These are phyloP conservation scores for Tripterygium wilfordii DNA, from an alignment of 177 flowering plant genomes.

Conservation along the genomic window DNA sequence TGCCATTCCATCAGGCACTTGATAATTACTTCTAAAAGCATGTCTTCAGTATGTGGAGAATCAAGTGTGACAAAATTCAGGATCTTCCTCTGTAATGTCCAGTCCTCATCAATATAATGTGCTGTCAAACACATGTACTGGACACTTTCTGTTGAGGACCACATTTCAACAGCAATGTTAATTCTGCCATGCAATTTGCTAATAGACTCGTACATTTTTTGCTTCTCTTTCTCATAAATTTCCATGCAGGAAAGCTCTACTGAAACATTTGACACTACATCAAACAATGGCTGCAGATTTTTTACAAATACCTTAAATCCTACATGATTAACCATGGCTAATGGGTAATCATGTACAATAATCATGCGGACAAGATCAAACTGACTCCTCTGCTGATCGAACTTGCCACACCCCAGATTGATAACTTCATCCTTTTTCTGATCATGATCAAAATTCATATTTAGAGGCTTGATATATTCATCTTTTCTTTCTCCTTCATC, in stretches of 20 bases:
- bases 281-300: slow-evolving; percentile 76
- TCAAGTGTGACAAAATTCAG: slow-evolving; percentile 55
- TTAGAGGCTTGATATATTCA: slow-evolving; percentile 24
- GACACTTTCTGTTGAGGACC: slow-evolving; percentile 49
- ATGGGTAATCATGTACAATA: slow-evolving; percentile 71
- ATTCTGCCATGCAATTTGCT: slow-evolving; percentile 50
- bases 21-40: slow-evolving; percentile 53
- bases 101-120: slow-evolving; percentile 57
- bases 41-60: slow-evolving; percentile 53
- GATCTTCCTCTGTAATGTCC: slow-evolving; percentile 61
- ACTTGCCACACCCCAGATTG: slow-evolving; percentile 36
- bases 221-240: slow-evolving; percentile 61
- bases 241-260: slow-evolving; percentile 52
- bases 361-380: slow-evolving; percentile 83
- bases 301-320: slow-evolving; percentile 74
- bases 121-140: slow-evolving; percentile 54
- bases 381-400: slow-evolving; percentile 59
- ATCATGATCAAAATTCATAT: slow-evolving; percentile 48
- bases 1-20: slow-evolving; percentile 66
- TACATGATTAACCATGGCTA: slow-evolving; percentile 67
- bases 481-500: slow-evolving; percentile 48
- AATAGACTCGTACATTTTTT: slow-evolving; percentile 41
- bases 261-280: slow-evolving; percentile 31
- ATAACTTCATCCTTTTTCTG: slow-evolving; percentile 40
- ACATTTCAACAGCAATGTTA: slow-evolving; percentile 50